These are phyloP conservation scores for Halophytophthora polymorphica DNA, from an alignment of 352 stramenopile genomes.

Conservation along the genomic window DNA sequence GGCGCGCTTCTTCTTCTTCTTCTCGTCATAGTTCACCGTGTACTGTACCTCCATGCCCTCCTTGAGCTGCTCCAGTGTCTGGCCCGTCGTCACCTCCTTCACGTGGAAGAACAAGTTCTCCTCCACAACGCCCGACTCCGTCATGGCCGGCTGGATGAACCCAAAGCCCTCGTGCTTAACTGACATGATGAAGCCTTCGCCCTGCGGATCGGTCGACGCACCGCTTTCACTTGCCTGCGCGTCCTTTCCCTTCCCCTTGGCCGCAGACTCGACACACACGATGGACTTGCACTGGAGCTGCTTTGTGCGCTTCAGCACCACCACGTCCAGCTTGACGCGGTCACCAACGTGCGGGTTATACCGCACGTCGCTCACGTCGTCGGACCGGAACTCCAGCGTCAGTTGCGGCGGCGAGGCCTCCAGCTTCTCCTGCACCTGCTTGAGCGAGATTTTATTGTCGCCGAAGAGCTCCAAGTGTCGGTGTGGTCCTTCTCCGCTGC, in stretches of 20 bases:
- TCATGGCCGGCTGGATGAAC: slow-evolving; percentile 64
- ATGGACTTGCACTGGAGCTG: slow-evolving; percentile 57
- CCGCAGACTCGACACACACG: slow-evolving; percentile 34
- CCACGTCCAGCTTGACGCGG: slow-evolving; percentile 57
- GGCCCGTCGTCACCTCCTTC: slow-evolving; percentile 56
- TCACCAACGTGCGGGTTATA: slow-evolving; percentile 68
- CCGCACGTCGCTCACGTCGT: slow-evolving; percentile 61
- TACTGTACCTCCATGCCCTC: slow-evolving; percentile 73
- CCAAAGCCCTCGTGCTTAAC: slow-evolving; percentile 73
- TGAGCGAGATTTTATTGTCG: slow-evolving; percentile 20
- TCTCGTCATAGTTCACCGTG: slow-evolving; percentile 55
- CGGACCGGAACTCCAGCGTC: slow-evolving; percentile 53
- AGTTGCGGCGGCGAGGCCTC: slow-evolving; percentile 18
- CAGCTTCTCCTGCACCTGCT: slow-evolving; percentile 20
- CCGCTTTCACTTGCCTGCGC: slow-evolving; percentile 15
- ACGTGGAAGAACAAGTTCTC: slow-evolving; percentile 84
- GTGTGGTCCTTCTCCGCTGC: slow-evolving; percentile 35
- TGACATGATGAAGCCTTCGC: slow-evolving; percentile 60
- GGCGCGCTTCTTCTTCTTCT: slow-evolving; percentile 71
- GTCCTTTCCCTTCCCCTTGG: slow-evolving; percentile 12
- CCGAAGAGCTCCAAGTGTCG: slow-evolving; percentile 38
- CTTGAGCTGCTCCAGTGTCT: slow-evolving; percentile 55
- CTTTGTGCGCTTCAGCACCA: slow-evolving; percentile 62
- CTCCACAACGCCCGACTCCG: slow-evolving; percentile 23
- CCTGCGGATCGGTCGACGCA: slow-evolving; percentile 15